A percentile compares a stretch with the other conserved stretches of the same genome.
Evolutionary conservation across 2,329 filamentous ascomycete species (phyloP).

Genomic region (Chrysoporthe deuterocubensis): DNA sequence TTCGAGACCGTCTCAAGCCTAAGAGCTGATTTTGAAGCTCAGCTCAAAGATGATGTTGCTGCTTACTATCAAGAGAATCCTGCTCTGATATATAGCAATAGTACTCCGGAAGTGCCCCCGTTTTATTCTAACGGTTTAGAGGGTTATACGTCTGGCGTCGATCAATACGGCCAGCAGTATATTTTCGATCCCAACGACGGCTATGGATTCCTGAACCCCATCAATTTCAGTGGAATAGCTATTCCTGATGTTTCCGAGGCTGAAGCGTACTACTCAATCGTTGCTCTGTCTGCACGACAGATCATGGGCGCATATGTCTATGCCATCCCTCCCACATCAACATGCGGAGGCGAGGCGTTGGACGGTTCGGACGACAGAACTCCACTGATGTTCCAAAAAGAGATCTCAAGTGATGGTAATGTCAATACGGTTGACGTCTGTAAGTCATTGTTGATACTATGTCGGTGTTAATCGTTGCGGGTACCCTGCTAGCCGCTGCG

Average conservation of each 20-base stretch:
- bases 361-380: slow-evolving; percentile 43
- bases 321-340: slow-evolving; percentile 62
- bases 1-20: slow-evolving; percentile 59
- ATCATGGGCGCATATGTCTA: slow-evolving; percentile 78
- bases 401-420: slow-evolving; percentile 84
- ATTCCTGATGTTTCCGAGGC: slow-evolving; percentile 69
- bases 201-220: slow-evolving; percentile 56
- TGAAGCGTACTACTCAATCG: slow-evolving; percentile 74
- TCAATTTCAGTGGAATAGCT: slow-evolving; percentile 71
- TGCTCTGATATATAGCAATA: neutral
- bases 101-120: neutral
- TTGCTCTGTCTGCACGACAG: slow-evolving; percentile 78
- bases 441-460: neutral
- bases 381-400: slow-evolving; percentile 78
- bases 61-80: slow-evolving; percentile 23
- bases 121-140: slow-evolving; percentile 11
- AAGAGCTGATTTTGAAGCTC: slow-evolving; percentile 25
- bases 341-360: slow-evolving; percentile 8
- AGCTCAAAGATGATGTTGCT: slow-evolving; percentile 22
- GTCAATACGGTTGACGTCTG: slow-evolving; percentile 82
- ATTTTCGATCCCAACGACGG: slow-evolving; percentile 30
- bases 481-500: neutral
- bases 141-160: neutral
- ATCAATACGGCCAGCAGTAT: slow-evolving; percentile 27
- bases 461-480: neutral